A percentile compares a stretch with the other conserved stretches of the same genome.
Conservation (phyloP, 2,329 filamentous ascomycete species). For the Cercospora janseana region DNA sequence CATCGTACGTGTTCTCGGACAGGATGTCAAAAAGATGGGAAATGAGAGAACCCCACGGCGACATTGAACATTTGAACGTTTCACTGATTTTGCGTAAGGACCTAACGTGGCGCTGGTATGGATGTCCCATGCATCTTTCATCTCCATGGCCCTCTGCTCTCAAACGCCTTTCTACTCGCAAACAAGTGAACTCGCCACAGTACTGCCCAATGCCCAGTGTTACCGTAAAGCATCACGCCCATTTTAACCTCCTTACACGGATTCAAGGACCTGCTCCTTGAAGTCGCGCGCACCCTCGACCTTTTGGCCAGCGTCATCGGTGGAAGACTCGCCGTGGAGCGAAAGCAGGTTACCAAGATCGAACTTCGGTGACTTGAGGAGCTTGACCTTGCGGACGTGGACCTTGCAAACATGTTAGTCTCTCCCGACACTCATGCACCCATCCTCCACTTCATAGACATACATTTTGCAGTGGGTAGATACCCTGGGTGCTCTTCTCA, state of each 20-base stretch:
- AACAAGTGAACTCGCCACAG: conserved; percentile 29
- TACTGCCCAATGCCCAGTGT: conserved; percentile 25
- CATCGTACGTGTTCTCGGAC: neutral
- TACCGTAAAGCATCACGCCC: conserved; percentile 22
- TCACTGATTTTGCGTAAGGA: conserved; percentile 30
- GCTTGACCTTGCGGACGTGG: conserved; percentile 99
- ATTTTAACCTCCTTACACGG: conserved; percentile 64
- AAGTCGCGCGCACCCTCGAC: conserved; percentile 80
- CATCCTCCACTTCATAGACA: conserved; percentile 30
- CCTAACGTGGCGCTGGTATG: conserved; percentile 26
- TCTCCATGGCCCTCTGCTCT: conserved; percentile 26
- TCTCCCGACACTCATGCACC: neutral
- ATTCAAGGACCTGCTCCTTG: conserved; percentile 95
- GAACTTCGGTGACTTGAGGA: conserved; percentile 98
- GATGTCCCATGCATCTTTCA: conserved; percentile 25
- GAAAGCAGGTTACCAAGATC: conserved; percentile 93
- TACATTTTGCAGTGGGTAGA: conserved; percentile 99
- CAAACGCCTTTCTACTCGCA: conserved; percentile 30
- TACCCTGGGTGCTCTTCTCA: conserved; percentile 98
- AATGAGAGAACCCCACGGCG: neutral
- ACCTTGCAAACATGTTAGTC: conserved; percentile 61
- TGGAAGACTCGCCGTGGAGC: conserved; percentile 95
- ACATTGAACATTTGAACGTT: conserved; percentile 26
- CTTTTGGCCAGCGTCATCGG: conserved; percentile 97
- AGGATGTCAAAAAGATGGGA: neutral